These are phyloP conservation scores for Lolium multiflorum DNA, from an alignment of 176 grass and related monocot species.

Conservation along the genomic window DNA sequence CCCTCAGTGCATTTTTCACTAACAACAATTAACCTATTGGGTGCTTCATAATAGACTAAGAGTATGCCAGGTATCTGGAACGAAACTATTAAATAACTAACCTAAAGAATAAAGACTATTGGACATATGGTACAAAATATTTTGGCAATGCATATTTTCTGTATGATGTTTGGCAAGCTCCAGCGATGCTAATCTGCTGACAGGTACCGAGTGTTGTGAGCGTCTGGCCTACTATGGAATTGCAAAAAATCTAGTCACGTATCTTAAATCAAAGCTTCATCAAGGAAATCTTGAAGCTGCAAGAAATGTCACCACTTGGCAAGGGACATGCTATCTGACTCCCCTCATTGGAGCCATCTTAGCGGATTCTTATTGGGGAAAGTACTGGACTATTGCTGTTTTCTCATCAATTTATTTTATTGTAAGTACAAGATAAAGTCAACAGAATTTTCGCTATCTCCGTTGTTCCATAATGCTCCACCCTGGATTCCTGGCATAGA, in stretches of 20 bases:
- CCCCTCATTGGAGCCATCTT: conserved; percentile 83
- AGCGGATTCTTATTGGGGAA: conserved; percentile 88
- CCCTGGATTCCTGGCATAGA: neutral
- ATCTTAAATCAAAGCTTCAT: conserved; percentile 73
- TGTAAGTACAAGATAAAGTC: conserved; percentile 61
- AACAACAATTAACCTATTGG: neutral
- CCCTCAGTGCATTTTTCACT: neutral
- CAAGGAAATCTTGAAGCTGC: conserved; percentile 81
- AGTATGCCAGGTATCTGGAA: neutral
- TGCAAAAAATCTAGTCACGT: conserved; percentile 82
- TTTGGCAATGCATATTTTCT: conserved; percentile 9
- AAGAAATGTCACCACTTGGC: conserved; percentile 88
- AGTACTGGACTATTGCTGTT: conserved; percentile 78
- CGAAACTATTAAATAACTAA: neutral
- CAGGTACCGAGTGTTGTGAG: conserved; percentile 88
- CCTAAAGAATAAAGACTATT: neutral
- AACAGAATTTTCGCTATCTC: neutral
- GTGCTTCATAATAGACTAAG: neutral
- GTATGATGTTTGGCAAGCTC: neutral
- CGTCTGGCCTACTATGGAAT: conserved; percentile 94
- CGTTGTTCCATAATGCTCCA: conserved; percentile 24
- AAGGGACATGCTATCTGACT: conserved; percentile 97
- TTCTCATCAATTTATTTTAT: conserved; percentile 85
- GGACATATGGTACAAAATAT: neutral
- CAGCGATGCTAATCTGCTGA: conserved; percentile 36